These are phyloP conservation scores for Moringa oleifera DNA, from an alignment of 345 rosid genomes.

Conservation along the genomic window DNA sequence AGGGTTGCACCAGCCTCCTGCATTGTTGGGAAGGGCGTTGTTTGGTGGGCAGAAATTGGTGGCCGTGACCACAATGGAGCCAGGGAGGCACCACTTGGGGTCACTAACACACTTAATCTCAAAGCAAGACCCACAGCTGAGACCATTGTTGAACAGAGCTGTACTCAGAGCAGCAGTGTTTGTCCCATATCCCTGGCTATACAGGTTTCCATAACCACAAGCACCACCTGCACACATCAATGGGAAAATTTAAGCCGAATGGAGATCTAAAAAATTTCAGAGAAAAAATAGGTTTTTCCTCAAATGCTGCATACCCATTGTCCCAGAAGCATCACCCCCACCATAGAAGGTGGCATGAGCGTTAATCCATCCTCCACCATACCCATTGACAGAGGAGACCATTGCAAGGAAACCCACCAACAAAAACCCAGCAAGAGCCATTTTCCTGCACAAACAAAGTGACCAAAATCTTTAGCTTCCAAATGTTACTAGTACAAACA, in stretches of 20 bases:
- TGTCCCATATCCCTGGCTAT: slow-evolving; percentile 80
- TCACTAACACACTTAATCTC: slow-evolving; percentile 59
- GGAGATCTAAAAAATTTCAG: no score
- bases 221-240: slow-evolving; percentile 51
- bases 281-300: no score
- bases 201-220: slow-evolving; percentile 74
- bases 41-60: slow-evolving; percentile 86
- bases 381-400: slow-evolving; percentile 40
- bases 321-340: slow-evolving; percentile 55
- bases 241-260: neutral
- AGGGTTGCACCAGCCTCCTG: slow-evolving; percentile 89
- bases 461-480: neutral
- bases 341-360: slow-evolving; percentile 57
- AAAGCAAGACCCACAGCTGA: slow-evolving; percentile 78
- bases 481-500: no score
- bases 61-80: slow-evolving; percentile 63
- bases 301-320: slow-evolving; percentile 34
- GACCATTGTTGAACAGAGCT: slow-evolving; percentile 66
- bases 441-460: slow-evolving; percentile 29
- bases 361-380: slow-evolving; percentile 34
- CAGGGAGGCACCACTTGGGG: slow-evolving; percentile 66
- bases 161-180: slow-evolving; percentile 83
- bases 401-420: slow-evolving; percentile 43
- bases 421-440: slow-evolving; percentile 40
- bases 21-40: slow-evolving; percentile 68